A percentile compares a stretch with the other conserved stretches of the same genome.
phyloP scores from a whole-genome alignment of 768 basidiomycete genomes.

The Tricholoma flavovirens region DNA sequence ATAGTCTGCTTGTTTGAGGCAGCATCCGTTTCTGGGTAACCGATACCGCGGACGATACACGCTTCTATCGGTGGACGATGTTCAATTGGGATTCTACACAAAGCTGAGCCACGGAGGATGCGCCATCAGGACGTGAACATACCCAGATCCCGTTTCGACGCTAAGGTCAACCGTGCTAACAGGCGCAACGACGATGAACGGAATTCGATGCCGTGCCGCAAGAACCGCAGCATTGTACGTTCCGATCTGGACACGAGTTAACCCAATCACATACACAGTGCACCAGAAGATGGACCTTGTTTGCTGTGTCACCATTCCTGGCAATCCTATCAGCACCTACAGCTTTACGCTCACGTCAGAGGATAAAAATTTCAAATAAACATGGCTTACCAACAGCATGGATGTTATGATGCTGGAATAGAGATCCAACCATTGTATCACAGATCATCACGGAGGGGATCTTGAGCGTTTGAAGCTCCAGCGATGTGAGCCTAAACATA shows the following conservation, averaged over 20 bases:
- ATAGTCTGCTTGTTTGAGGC: conserved; percentile 53
- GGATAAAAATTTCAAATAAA: neutral
- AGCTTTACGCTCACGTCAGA: conserved; percentile 30
- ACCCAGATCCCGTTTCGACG: conserved; percentile 61
- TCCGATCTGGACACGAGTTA: conserved; percentile 50
- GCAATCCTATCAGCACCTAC: conserved; percentile 90
- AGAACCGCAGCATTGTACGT: conserved; percentile 96
- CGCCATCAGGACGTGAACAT: conserved; percentile 24
- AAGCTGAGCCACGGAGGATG: conserved; percentile 3
- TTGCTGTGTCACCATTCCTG: conserved; percentile 93
- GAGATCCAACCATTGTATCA: conserved; percentile 94
- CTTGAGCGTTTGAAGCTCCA: conserved; percentile 79
- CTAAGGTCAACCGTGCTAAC: conserved; percentile 88
- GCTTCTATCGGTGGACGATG: conserved; percentile 86
- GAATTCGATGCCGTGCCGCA: conserved; percentile 80
- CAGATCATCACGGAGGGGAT: conserved; percentile 93
- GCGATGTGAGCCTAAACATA: conserved; percentile 66
- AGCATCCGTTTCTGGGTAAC: conserved; percentile 51
- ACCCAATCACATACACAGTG: conserved; percentile 12
- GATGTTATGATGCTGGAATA: conserved; percentile 83
- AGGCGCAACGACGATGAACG: conserved; percentile 92
- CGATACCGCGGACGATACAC: conserved; percentile 77
- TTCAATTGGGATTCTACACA: conserved; percentile 78
- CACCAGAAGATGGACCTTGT: conserved; percentile 52
- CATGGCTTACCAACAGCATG: conserved; percentile 65